These are phyloP conservation scores for Trametes maxima DNA, from an alignment of 768 basidiomycete species.

Conservation along the genomic window DNA sequence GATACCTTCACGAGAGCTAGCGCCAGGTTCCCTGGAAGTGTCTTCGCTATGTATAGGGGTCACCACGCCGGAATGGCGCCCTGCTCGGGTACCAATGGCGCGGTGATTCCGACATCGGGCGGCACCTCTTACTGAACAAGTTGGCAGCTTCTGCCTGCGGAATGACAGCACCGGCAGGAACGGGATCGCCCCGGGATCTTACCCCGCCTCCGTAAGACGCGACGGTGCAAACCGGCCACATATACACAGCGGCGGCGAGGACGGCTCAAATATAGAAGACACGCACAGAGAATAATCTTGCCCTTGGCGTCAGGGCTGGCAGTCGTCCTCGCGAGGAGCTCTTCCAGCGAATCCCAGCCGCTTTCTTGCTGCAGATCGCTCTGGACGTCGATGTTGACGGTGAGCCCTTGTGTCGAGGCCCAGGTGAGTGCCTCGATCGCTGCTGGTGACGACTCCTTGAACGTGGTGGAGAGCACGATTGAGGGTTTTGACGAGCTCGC, in stretches of 20 bases:
- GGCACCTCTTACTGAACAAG: too few relatives aligned
- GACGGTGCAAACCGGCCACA: too few relatives aligned
- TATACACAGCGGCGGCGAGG: background rate
- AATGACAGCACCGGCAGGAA: too few relatives aligned
- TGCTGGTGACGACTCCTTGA: slow-evolving; percentile 49
- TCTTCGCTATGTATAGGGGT: too few relatives aligned
- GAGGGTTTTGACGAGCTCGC: slow-evolving; percentile 39
- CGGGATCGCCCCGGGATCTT: too few relatives aligned
- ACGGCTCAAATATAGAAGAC: background rate
- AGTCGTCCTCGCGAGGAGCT: slow-evolving; percentile 66
- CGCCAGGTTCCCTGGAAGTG: too few relatives aligned
- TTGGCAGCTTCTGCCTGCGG: too few relatives aligned
- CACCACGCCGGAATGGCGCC: too few relatives aligned
- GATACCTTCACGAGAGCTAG: too few relatives aligned
- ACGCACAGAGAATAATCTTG: slow-evolving; percentile 68
- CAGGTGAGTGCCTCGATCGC: slow-evolving; percentile 60
- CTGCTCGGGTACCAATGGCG: too few relatives aligned
- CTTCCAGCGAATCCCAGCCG: slow-evolving; percentile 69
- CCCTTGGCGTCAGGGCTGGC: slow-evolving; percentile 37
- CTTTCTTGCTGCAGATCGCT: slow-evolving; percentile 52
- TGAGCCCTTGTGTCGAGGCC: slow-evolving; percentile 63
- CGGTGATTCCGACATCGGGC: too few relatives aligned
- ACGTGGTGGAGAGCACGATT: slow-evolving; percentile 60
- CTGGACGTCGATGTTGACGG: slow-evolving; percentile 73
- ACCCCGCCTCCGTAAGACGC: too few relatives aligned